phyloP scores from a whole-genome alignment of 805 yeast species.

The Zygosaccharomyces rouxii region DNA sequence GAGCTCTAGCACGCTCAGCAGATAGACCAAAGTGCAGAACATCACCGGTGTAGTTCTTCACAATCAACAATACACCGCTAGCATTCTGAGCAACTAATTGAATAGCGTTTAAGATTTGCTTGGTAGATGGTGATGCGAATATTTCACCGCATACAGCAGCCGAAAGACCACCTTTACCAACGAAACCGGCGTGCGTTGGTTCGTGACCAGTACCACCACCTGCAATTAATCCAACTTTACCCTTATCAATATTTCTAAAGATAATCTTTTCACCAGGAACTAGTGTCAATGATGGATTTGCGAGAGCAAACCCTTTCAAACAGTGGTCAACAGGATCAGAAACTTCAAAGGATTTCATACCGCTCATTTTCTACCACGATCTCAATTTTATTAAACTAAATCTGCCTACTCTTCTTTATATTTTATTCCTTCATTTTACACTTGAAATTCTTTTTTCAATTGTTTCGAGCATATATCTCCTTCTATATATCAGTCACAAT shows the following conservation, averaged over 20 bases:
- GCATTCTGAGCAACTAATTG: slow-evolving; percentile 35
- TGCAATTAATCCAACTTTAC: slow-evolving; percentile 67
- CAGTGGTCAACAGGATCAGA: slow-evolving; percentile 37
- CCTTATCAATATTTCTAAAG: slow-evolving; percentile 34
- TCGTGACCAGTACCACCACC: slow-evolving; percentile 98
- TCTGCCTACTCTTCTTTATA: background rate
- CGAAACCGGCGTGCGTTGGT: slow-evolving; percentile 88
- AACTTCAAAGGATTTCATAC: slow-evolving; percentile 39
- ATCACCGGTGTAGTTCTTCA: slow-evolving; percentile 94
- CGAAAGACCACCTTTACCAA: slow-evolving; percentile 76
- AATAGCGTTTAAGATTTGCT: slow-evolving; percentile 71
- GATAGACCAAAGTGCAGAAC: slow-evolving; percentile 89
- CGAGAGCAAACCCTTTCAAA: slow-evolving; percentile 38
- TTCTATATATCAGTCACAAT: background rate
- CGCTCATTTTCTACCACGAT: slow-evolving; percentile 8
- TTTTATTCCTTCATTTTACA: background rate
- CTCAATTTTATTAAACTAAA: background rate
- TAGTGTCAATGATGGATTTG: slow-evolving; percentile 37
- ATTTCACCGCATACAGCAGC: slow-evolving; percentile 87
- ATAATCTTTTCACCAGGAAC: slow-evolving; percentile 38
- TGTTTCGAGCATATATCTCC: background rate
- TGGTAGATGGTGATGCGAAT: slow-evolving; percentile 95
- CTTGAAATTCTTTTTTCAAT: background rate
- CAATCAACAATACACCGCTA: slow-evolving; percentile 68
- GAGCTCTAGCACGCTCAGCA: slow-evolving; percentile 78